Conservation (phyloP, 352 stramenopile species). For the Pythium aphanidermatum region DNA sequence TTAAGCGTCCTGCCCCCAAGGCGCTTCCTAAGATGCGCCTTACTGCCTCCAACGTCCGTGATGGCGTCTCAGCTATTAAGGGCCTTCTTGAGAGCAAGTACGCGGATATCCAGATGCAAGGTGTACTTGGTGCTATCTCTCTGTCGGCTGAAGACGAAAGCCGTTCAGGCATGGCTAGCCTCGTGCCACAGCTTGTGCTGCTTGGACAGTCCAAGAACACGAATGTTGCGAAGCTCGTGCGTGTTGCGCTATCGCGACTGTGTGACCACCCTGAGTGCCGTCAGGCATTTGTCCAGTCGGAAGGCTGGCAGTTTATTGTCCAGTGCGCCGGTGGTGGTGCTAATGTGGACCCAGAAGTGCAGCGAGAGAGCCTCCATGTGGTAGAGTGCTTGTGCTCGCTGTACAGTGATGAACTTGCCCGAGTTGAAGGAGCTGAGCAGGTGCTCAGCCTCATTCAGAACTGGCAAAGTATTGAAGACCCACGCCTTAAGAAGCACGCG, state of each 20-base stretch:
- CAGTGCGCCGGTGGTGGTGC: slow-evolving; percentile 58
- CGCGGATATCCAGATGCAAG: slow-evolving; percentile 74
- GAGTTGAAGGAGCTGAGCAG: slow-evolving; percentile 44
- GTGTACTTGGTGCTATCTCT: slow-evolving; percentile 73
- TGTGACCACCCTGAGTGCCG: slow-evolving; percentile 83
- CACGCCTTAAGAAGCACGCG: slow-evolving; percentile 80
- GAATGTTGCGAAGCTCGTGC: slow-evolving; percentile 56
- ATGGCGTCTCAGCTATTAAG: slow-evolving; percentile 57
- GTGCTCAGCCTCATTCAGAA: slow-evolving; percentile 64
- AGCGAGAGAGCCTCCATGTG: slow-evolving; percentile 82
- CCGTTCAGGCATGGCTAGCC: slow-evolving; percentile 47
- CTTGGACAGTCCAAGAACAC: slow-evolving; percentile 59
- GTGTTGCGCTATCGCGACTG: slow-evolving; percentile 64
- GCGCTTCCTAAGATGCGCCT: slow-evolving; percentile 42
- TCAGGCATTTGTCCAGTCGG: slow-evolving; percentile 72
- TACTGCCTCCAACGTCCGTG: slow-evolving; percentile 38
- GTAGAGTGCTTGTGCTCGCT: slow-evolving; percentile 79
- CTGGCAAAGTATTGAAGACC: slow-evolving; percentile 81
- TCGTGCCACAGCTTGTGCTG: slow-evolving; percentile 64
- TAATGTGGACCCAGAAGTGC: slow-evolving; percentile 60
- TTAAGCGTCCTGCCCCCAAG: slow-evolving; percentile 70
- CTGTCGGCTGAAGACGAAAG: slow-evolving; percentile 57
- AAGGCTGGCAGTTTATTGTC: slow-evolving; percentile 83
- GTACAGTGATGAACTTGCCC: slow-evolving; percentile 77
- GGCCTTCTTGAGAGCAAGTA: slow-evolving; percentile 74